These are phyloP conservation scores for Parietaria judaica DNA, from an alignment of 306 rosid genomes.

Conservation along the genomic window DNA sequence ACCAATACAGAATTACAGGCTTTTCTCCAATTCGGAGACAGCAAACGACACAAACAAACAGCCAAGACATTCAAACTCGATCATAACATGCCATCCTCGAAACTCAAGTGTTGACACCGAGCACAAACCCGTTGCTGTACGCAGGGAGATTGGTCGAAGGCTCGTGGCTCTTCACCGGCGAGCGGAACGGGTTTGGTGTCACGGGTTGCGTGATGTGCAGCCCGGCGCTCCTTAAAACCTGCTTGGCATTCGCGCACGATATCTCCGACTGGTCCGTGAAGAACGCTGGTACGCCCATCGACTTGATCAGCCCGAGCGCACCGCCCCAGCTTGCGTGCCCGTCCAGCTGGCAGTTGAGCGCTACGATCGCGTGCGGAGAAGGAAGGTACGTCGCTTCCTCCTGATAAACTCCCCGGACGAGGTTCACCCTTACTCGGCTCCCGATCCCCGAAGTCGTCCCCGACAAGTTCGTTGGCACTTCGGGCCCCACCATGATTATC, in stretches of 20 bases:
- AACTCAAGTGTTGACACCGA: slow-evolving; percentile 46
- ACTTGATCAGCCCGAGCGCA: slow-evolving; percentile 26
- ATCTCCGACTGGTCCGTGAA: slow-evolving; percentile 37
- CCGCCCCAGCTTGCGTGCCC: slow-evolving; percentile 27
- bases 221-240: slow-evolving; percentile 26
- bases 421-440: slow-evolving; percentile 36
- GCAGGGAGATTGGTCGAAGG: slow-evolving; percentile 51
- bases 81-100: neutral
- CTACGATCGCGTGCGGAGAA: slow-evolving; percentile 26
- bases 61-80: no score
- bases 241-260: slow-evolving; percentile 25
- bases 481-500: slow-evolving; percentile 40
- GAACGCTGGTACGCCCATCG: slow-evolving; percentile 34
- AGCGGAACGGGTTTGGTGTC: slow-evolving; percentile 56
- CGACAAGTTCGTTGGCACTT: slow-evolving; percentile 33
- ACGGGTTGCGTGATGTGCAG: slow-evolving; percentile 50
- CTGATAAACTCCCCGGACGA: slow-evolving; percentile 33
- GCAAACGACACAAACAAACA: no score
- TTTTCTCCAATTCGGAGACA: no score
- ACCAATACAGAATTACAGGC: no score
- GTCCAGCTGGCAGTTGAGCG: slow-evolving; percentile 32
- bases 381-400: slow-evolving; percentile 37
- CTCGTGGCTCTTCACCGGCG: slow-evolving; percentile 43
- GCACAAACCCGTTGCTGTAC: slow-evolving; percentile 53
- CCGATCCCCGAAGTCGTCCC: slow-evolving; percentile 38